Evolutionary conservation across 371 early-diverging fungal species (phyloP).

Genomic region (Apophysomyces elegans): DNA sequence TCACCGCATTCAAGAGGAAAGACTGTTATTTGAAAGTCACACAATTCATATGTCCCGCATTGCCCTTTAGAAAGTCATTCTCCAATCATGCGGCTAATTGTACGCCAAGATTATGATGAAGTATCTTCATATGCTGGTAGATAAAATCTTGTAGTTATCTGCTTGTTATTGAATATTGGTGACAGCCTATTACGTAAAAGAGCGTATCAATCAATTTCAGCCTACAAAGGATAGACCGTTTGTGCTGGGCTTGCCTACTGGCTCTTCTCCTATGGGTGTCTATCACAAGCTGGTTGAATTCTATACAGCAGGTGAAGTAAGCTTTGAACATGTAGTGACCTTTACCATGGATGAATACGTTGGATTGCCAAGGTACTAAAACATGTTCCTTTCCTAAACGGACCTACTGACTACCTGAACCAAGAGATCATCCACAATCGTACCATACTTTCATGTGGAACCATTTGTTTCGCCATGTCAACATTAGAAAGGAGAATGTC

Average conservation of each 20-base stretch:
- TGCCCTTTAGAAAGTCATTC: not conserved
- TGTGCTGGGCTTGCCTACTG: conserved; percentile 63
- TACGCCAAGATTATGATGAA: conserved; percentile 61
- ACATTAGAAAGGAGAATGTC: conserved; percentile 60
- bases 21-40: too few relatives aligned
- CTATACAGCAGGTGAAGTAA: conserved; percentile 44
- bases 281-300: conserved; percentile 55
- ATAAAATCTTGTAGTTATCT: not conserved
- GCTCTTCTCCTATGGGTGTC: conserved; percentile 62
- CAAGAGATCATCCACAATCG: conserved; percentile 62
- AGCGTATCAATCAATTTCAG: conserved; percentile 56
- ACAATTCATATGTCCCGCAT: too few relatives aligned
- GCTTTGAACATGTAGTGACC: conserved; percentile 49
- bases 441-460: conserved; percentile 68
- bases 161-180: conserved; percentile 9
- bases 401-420: not conserved
- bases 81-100: conserved; percentile 60
- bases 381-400: not conserved
- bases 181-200: conserved; percentile 50
- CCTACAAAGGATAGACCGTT: conserved; percentile 58
- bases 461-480: conserved; percentile 62
- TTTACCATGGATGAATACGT: conserved; percentile 66
- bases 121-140: conserved; percentile 52
- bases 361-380: conserved; percentile 42
- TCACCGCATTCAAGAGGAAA: too few relatives aligned